Conservation (phyloP, 1,284 basidiomycete genomes). For the Sphagnurus paluster region DNA sequence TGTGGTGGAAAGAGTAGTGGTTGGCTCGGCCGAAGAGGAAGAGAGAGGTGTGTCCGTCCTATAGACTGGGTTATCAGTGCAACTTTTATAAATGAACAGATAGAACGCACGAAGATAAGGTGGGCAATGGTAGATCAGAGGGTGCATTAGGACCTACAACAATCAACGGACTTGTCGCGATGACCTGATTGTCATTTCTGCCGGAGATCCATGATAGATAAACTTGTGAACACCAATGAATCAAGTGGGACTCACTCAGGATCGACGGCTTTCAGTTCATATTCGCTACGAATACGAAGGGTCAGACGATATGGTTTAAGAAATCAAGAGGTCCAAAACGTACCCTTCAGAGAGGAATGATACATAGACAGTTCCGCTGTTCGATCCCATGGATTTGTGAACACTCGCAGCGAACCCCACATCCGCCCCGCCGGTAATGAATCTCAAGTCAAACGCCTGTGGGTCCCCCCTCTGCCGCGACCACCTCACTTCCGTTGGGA, state of each 20-base stretch:
- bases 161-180: constrained; percentile 2
- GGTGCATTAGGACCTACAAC: background rate
- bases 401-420: constrained; percentile 5
- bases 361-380: constrained; percentile 4
- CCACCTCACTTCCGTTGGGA: constrained; percentile 13
- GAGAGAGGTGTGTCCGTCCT: no score
- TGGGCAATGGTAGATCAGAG: background rate
- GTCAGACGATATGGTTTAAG: background rate
- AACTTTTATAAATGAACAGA: background rate
- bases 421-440: constrained; percentile 1
- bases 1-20: no score
- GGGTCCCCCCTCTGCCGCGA: constrained; percentile 10
- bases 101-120: background rate
- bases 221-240: background rate
- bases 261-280: constrained; percentile 10
- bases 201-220: background rate
- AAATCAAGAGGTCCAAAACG: background rate
- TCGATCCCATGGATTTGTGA: background rate
- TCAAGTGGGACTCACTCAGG: background rate
- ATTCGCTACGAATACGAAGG: no score
- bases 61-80: background rate
- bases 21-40: no score
- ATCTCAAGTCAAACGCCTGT: constrained; percentile 13
- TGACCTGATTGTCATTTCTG: constrained; percentile 7
- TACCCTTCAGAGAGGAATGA: constrained; percentile 11